These are phyloP conservation scores for Mortierella polycephala DNA, from an alignment of 371 early-diverging fungal species.

Conservation along the genomic window DNA sequence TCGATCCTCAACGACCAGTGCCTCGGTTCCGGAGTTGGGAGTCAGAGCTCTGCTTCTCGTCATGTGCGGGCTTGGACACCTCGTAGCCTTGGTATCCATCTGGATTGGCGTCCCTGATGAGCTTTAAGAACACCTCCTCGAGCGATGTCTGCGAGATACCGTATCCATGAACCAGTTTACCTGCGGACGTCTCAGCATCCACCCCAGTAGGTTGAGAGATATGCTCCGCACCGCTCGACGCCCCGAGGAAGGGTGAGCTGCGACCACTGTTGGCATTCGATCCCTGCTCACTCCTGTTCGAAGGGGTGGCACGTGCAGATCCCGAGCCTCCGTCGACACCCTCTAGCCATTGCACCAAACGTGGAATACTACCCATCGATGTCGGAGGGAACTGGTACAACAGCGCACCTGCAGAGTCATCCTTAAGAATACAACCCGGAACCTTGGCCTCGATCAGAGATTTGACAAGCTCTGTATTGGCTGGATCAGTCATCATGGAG, in stretches of 20 bases:
- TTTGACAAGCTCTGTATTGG: constrained; percentile 52
- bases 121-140: constrained; percentile 67
- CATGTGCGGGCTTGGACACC: constrained; percentile 9
- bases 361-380: constrained; percentile 56
- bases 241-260: constrained; percentile 15
- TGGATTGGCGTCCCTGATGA: constrained; percentile 60
- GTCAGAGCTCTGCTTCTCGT: constrained; percentile 20
- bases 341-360: constrained; percentile 64
- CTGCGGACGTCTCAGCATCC: constrained; percentile 2
- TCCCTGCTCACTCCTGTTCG: constrained; percentile 20
- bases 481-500: constrained; percentile 53
- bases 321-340: constrained; percentile 32
- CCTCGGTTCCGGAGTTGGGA: constrained; percentile 27
- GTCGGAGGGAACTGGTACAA: constrained; percentile 67
- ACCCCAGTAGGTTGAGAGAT: not conserved
- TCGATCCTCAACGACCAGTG: constrained; percentile 19
- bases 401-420: constrained; percentile 73
- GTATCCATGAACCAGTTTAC: constrained; percentile 62
- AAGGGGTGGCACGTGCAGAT: constrained; percentile 12
- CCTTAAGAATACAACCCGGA: constrained; percentile 66
- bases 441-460: constrained; percentile 54
- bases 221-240: not conserved
- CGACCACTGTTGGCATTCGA: constrained; percentile 40
- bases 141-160: constrained; percentile 79
- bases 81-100: constrained; percentile 56